phyloP scores from a whole-genome alignment of 192 early-diverging fungal species.

The Gigaspora rosea region DNA sequence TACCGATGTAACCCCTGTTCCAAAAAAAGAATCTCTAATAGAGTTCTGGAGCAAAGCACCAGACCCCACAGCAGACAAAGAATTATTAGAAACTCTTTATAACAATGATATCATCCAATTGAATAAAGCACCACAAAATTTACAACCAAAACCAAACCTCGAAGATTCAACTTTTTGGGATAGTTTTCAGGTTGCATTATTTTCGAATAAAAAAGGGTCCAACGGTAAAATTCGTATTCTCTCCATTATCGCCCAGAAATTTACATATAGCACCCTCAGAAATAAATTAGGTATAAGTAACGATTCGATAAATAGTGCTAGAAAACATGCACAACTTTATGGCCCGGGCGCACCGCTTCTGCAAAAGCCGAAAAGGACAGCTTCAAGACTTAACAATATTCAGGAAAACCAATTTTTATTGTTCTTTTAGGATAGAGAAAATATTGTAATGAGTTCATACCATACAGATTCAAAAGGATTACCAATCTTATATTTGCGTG shows the following conservation, averaged over 20 bases:
- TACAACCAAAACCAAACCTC: neutral
- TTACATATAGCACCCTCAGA: neutral
- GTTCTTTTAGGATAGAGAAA: neutral
- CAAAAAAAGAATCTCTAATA: neutral
- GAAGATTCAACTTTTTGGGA: neutral
- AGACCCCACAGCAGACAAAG: too few relatives aligned
- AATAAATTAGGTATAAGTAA: neutral
- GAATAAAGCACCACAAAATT: neutral
- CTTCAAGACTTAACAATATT: neutral
- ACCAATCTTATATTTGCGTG: neutral
- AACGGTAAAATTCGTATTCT: neutral
- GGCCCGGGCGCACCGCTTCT: neutral
- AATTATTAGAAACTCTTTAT: too few relatives aligned
- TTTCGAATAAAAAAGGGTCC: neutral
- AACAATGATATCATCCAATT: too few relatives aligned
- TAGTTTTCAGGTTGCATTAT: neutral
- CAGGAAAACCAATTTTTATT: neutral
- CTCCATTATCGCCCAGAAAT: neutral
- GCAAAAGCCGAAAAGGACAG: conserved; percentile 1
- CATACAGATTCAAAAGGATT: neutral
- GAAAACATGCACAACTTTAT: neutral
- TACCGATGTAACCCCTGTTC: neutral
- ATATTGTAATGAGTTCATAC: neutral
- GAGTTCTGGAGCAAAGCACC: neutral
- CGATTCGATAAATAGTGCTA: neutral